Conservation (phyloP, 495 filamentous ascomycete genomes). For the Cercophora scortea region DNA sequence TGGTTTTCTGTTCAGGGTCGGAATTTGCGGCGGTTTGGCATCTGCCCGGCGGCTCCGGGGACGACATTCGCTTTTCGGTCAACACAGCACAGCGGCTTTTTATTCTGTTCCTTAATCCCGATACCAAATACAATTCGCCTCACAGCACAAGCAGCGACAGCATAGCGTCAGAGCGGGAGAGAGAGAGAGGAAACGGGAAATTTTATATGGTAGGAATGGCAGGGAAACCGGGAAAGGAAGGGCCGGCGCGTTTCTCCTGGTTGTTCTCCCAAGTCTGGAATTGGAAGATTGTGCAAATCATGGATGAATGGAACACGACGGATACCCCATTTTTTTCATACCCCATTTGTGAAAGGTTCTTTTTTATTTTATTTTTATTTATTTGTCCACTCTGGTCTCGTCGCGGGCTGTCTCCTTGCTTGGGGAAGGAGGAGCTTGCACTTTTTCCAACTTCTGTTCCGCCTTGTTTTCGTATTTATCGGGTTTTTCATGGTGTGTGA, state of each 20-base stretch:
- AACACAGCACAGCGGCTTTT: constrained; percentile 10
- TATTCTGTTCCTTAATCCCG: constrained; percentile 6
- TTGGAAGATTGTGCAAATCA: constrained; percentile 1
- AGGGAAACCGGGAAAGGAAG: not conserved
- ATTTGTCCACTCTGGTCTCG: not conserved
- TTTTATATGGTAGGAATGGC: not conserved
- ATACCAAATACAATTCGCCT: constrained; percentile 28
- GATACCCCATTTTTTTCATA: constrained; percentile 14
- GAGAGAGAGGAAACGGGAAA: not conserved
- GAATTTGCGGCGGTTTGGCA: constrained; percentile 5
- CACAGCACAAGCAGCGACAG: constrained; percentile 22
- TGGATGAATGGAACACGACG: constrained; percentile 6
- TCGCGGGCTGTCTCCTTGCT: too few species aligned
- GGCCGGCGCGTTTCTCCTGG: not conserved
- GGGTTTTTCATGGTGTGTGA: too few species aligned
- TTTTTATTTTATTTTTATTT: not conserved
- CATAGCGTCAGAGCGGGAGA: constrained; percentile 16
- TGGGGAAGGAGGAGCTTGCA: too few species aligned
- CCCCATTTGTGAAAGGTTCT: constrained; percentile 4
- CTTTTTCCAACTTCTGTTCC: too few species aligned
- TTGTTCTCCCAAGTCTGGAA: not conserved
- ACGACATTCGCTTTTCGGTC: constrained; percentile 12
- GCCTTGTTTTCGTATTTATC: too few species aligned
- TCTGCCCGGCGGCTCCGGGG: constrained; percentile 9
- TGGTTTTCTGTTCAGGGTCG: not conserved